Base-by-base conservation (phyloP, 2,329 filamentous ascomycete species). In the Trichoderma afroharzianum region DNA sequence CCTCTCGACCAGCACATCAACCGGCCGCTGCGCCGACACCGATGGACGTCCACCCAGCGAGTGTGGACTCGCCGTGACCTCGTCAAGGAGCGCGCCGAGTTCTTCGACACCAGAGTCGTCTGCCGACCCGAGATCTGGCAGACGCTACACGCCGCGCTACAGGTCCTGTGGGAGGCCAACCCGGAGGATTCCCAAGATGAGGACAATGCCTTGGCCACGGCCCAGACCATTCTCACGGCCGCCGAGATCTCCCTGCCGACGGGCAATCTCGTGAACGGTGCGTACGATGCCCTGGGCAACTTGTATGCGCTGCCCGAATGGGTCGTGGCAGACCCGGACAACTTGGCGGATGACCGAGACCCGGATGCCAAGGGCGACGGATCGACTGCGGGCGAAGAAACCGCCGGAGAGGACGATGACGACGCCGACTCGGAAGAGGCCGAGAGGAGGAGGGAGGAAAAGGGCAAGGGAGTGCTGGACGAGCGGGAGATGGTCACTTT, bases 101-200 rank as follows among this genome's bases (percentile, higher is more conserved):
- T 97, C 85, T 98, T 97, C 81, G 94, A 98, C 73, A 98, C 95
- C 1, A 86, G 94, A 61, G 93, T 97, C 18, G 92, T 92, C 0
- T 94, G 94, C 2, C 87, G 89, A 4, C 77, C 86, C 5, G 93
- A 97, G 80, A 87, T 96, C 30, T 98, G 95, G 95, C 89, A 89
- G 75, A 91, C 93, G 0, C 81, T 98, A 15, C 87, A 87, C 59
- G 84, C 89, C 1, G 92, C 91, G 0, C 85, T 94, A 21, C 88
- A 92, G 73, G 83, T 93, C 7, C 80, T 97, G 73, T 91, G 91
- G 83, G 85, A 86, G 12, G 84, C 86, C 0, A 85, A 88, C 28
- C 73, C 72, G 6, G 76, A 79, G n/a, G 77, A 79, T 58, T 76
- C 76, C 9, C 80, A 81, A 28, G 76, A 82, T 3, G 82, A 83